Evolutionary conservation across 1,284 basidiomycete genomes (phyloP), one percentile per base, ranked within the genome.

Genomic region (Leccinum holopus): DNA sequence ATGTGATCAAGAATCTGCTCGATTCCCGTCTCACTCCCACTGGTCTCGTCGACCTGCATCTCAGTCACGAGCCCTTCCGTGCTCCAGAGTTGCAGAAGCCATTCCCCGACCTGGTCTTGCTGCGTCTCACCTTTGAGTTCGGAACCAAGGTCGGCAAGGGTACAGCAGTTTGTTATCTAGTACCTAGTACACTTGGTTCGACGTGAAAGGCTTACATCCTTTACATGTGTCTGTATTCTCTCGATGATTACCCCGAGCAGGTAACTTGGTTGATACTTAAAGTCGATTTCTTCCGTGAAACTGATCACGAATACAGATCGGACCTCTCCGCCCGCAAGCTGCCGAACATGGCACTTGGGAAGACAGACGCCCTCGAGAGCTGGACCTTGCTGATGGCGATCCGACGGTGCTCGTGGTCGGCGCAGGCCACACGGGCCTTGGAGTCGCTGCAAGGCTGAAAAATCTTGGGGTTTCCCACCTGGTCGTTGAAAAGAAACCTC

Each of bases 191-290:
- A 0, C 60, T 63, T 3, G 67, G 62, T 25, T 32, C 35, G 35
- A 37, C 35, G 1, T 74, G 75, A 73, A 77, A 72, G 61, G 73
- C 66, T 1, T 75, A 75, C 41, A 64, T 53, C 0, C 14, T 74
- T 5, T 81, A 78, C 65, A 86, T 84, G 0, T 77, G 79, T 61
- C 73, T 86, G 35, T 80, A 84, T 41, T 78, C 76, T 16, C 74
- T 87, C 53, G 75, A 81, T 47, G 83, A 74, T 25, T 77, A 77
- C 65, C 79, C 81, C 0, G 82, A 82, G 28, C 57, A 70, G 65
- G 71, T 30, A 57, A 25, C 21, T 3, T 28, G 16, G 25, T 10
- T 10, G 28, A 53, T 30, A 0, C 6, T 11, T 2, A 6, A 21
- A 8, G 1, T 18, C 33, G 1, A 10, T 2, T 5, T 37, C 35